Evolutionary conservation across 78 protist genomes (phyloP).

Genomic region (Acrasis kona): DNA sequence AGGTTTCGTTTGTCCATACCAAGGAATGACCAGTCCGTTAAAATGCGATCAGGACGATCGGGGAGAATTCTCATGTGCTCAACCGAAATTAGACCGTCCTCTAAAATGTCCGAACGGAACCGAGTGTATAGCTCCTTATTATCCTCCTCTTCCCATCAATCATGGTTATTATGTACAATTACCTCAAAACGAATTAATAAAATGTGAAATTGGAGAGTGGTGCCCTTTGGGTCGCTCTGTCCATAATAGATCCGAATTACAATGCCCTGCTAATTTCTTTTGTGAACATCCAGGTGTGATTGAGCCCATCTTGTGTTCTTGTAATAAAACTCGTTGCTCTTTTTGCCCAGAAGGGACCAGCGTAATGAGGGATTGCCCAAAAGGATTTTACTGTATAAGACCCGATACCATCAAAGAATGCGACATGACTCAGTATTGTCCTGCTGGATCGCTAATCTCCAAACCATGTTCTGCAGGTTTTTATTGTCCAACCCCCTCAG

Average conservation of each 20-base stretch:
- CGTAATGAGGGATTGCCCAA: background rate
- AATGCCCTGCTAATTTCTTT: background rate
- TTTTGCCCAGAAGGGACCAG: background rate
- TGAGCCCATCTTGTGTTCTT: background rate
- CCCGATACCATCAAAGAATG: background rate
- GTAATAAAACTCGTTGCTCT: background rate
- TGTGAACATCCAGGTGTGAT: background rate
- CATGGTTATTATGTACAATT: background rate
- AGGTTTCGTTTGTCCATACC: background rate
- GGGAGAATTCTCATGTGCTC: too few relatives aligned
- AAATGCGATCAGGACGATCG: too few relatives aligned
- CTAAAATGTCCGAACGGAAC: background rate
- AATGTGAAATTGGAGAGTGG: background rate
- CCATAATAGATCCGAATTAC: background rate
- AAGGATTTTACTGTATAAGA: background rate
- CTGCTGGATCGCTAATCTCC: background rate
- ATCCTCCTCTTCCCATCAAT: background rate
- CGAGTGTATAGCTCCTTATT: background rate
- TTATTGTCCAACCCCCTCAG: slow-evolving; percentile 3
- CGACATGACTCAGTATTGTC: background rate
- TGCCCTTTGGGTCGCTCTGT: background rate
- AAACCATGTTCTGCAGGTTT: background rate
- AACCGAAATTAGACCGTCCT: too few relatives aligned
- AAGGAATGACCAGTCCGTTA: background rate
- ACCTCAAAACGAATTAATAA: background rate